These are phyloP conservation scores for Suillus spraguei DNA, from an alignment of 768 basidiomycete genomes.

Conservation along the genomic window DNA sequence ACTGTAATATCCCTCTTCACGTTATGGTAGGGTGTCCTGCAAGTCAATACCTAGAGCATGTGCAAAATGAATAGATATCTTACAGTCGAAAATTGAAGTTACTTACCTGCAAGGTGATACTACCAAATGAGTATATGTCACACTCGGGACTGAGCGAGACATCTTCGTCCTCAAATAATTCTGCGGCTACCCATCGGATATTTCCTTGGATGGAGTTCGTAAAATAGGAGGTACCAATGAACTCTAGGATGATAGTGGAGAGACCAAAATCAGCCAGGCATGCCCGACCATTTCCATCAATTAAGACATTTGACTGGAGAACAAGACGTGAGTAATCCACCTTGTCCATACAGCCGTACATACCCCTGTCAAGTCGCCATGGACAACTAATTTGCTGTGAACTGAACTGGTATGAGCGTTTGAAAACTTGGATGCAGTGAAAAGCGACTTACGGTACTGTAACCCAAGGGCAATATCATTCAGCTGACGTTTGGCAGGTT, in stretches of 20 bases:
- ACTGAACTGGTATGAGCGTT: background rate
- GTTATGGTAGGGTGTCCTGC: background rate
- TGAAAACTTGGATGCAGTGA: background rate
- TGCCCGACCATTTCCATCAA: constrained; percentile 14
- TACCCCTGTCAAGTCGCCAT: background rate
- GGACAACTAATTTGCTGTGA: background rate
- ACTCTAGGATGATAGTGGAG: constrained; percentile 39
- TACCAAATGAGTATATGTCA: background rate
- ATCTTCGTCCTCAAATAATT: background rate
- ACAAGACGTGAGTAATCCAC: background rate
- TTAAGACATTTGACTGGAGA: constrained; percentile 13
- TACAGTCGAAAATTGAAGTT: background rate
- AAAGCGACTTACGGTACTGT: background rate
- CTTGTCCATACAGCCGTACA: background rate
- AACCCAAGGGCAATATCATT: background rate
- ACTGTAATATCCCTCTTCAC: background rate
- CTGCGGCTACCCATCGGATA: background rate
- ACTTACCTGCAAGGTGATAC: background rate
- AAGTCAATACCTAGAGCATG: background rate
- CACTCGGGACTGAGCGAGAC: background rate
- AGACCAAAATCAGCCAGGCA: constrained; percentile 33
- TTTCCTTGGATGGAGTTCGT: background rate
- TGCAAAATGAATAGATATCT: background rate
- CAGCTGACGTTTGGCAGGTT: background rate
- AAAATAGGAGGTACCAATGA: constrained; percentile 24